A percentile compares a stretch with the other conserved stretches of the same genome.
Conservation (phyloP, 2,329 filamentous ascomycete genomes). For the Blumeriella jaapii region DNA sequence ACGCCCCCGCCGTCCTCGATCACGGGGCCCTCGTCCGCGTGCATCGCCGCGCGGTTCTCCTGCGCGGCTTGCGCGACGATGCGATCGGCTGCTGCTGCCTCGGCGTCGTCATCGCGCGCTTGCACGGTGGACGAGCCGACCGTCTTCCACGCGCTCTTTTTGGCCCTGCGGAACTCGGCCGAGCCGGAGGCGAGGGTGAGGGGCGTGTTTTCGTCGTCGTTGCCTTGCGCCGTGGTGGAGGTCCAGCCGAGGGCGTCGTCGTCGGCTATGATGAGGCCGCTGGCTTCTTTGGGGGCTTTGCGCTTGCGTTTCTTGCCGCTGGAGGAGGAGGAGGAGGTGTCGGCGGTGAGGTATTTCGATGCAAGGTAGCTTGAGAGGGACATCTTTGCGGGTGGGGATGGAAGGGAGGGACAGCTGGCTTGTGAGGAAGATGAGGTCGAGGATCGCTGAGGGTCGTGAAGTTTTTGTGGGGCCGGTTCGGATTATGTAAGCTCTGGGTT, state of each 20-base stretch:
- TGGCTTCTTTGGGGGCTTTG: conserved; percentile 35
- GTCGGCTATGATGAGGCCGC: conserved; percentile 52
- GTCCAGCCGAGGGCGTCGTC: conserved; percentile 40
- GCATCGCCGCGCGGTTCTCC: conserved; percentile 44
- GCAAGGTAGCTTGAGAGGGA: conserved; percentile 74
- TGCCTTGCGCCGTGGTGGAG: conserved; percentile 33
- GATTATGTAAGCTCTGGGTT: too few species aligned
- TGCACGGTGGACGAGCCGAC: conserved; percentile 38
- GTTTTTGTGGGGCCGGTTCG: too few species aligned
- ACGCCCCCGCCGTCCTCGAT: conserved; percentile 41
- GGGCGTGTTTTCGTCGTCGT: conserved; percentile 38
- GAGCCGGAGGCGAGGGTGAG: conserved; percentile 36
- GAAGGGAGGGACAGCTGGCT: too few species aligned
- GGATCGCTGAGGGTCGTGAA: neutral
- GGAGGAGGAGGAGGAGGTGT: conserved; percentile 39
- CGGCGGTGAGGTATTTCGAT: conserved; percentile 74
- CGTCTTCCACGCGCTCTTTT: conserved; percentile 72
- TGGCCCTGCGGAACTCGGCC: conserved; percentile 59
- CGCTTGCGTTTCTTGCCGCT: conserved; percentile 58
- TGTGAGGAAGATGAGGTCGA: too few species aligned
- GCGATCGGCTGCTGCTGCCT: conserved; percentile 66
- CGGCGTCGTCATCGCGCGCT: conserved; percentile 35
- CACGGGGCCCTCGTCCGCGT: conserved; percentile 39
- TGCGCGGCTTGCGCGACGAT: conserved; percentile 64
- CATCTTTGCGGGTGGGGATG: conserved; percentile 4